Base-by-base conservation (phyloP, 805 yeast genomes). In the Lachancea sp. region DNA sequence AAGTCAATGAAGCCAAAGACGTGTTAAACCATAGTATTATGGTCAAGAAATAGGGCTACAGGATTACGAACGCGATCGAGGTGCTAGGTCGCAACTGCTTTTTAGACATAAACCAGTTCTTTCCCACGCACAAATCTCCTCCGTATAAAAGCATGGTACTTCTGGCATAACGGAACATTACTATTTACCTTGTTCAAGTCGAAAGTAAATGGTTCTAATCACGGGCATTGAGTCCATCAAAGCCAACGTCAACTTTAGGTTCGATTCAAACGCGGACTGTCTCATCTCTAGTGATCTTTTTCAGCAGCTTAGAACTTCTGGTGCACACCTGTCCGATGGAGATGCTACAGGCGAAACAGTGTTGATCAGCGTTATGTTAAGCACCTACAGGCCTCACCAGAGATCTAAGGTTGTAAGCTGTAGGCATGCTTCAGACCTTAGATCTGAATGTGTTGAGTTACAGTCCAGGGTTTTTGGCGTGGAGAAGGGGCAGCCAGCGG, bases 1-100 rank as follows among this genome's bases (percentile, higher is more conserved):
- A 89, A 68, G 82, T 89, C 46, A 89, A 89, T 60, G 96, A 89
- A 65, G 96, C 97, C 20, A 81, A 82, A 56, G 94, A 86, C 53
- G 75, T 83, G 52, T 67, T 85, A 58, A 37, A 38, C 19, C 45
- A 48, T 11, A 55, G 61, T 28, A 44, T 51, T 9, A 41, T 58
- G 36, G 17, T 56, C 20, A 45, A 46, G 30, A 46, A 44, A 38
- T 38, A 13, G n/a, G n/a, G n/a, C n/a, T n/a, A n/a, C n/a, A n/a
- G n/a, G n/a, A n/a, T n/a, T n/a, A n/a, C n/a, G n/a, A n/a, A n/a
- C n/a, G n/a, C n/a, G n/a, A n/a, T n/a, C n/a, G n/a, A n/a, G n/a
- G n/a, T n/a, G n/a, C n/a, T n/a, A n/a, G n/a, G n/a, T n/a, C n/a
- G n/a, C n/a, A n/a, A n/a, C n/a, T n/a, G n/a, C n/a, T n/a, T n/a